Base-by-base conservation (phyloP, 2,329 filamentous ascomycete species). In the Xylaria sp. region DNA sequence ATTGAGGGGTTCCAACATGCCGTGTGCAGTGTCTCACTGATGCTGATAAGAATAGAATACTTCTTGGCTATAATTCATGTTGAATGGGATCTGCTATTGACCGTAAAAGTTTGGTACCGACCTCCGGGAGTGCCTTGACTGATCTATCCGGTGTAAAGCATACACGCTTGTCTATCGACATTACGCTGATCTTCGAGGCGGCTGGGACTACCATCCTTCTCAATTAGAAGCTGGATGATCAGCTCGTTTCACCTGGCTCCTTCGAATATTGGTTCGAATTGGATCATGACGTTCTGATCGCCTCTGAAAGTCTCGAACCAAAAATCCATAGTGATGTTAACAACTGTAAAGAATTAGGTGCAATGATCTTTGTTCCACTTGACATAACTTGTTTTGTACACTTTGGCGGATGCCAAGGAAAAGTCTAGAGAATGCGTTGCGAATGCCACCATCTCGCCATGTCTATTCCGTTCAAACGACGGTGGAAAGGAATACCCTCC, bases 311-410 rank as follows among this genome's bases (percentile, higher is more conserved):
- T 23, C 48, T 54, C 21, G 21, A 52, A 19, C 59, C 56, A 31
- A 51, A 31, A 19, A 48, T 63, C 58, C 44, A 62, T 40, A 33
- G 38, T 43, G n/a, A 48, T 31, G 37, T 17, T 27, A 27, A 49
- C 31, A 61, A 29, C 54, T 31, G 52, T 41, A 25, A n/a, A 46
- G 46, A 46, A 49, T 44, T 52, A 54, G 49, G 37, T 62, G 60
- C 48, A 65, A 65, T 65, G 60, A 65, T 61, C 58, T 64, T 61
- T 67, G 54, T 65, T 66, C 65, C 68, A 69, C 65, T 72, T 66
- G 67, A 69, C 67, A 68, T 67, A 60, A 64, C 65, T 66, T 59
- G 59, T 71, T 74, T 72, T 74, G 66, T 74, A 74, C 71, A 74
- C 62, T 63, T 62, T 65, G 65, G 68, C 65, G 62, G 61, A 68